Percentiles rank a stretch among this genome's conserved stretches.
Conservation (phyloP, 2,329 filamentous ascomycete species). For the Sporothrix phasma region DNA sequence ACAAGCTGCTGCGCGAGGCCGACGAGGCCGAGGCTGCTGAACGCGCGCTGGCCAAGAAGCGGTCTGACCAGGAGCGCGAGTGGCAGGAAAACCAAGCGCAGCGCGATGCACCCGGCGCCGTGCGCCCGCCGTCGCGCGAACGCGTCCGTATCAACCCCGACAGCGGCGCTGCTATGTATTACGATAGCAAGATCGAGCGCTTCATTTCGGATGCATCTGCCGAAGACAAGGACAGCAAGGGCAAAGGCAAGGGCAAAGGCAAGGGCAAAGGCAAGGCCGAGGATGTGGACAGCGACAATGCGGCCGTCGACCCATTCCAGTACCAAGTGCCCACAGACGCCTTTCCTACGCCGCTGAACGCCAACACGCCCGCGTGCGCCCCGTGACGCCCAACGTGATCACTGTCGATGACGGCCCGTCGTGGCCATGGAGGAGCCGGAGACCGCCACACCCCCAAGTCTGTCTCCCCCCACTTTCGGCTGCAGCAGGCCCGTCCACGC, state of each 20-base stretch:
- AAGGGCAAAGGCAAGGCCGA: no score
- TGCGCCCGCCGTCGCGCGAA: background rate
- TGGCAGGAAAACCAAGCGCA: constrained; percentile 8
- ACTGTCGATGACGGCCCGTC: constrained; percentile 19
- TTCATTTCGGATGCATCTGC: constrained; percentile 22
- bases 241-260: background rate
- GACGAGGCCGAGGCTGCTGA: background rate
- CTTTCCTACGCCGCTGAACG: constrained; percentile 36
- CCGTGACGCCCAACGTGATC: constrained; percentile 29
- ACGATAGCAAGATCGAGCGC: background rate
- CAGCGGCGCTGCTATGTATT: background rate
- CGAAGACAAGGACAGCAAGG: constrained; percentile 16
- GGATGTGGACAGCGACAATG: background rate
- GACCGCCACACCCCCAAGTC: background rate
- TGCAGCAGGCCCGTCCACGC: background rate
- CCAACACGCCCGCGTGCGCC: constrained; percentile 28
- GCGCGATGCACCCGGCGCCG: background rate
- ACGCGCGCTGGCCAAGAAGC: background rate
- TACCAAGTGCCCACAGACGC: constrained; percentile 45
- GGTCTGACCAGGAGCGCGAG: constrained; percentile 1
- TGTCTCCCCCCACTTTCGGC: background rate
- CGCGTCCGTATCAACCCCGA: background rate
- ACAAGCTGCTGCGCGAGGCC: background rate
- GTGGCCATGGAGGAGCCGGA: constrained; percentile 27
- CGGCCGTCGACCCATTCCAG: constrained; percentile 45